phyloP scores from a whole-genome alignment of 2,329 filamentous ascomycete species.

The Hypoxylon sp. region DNA sequence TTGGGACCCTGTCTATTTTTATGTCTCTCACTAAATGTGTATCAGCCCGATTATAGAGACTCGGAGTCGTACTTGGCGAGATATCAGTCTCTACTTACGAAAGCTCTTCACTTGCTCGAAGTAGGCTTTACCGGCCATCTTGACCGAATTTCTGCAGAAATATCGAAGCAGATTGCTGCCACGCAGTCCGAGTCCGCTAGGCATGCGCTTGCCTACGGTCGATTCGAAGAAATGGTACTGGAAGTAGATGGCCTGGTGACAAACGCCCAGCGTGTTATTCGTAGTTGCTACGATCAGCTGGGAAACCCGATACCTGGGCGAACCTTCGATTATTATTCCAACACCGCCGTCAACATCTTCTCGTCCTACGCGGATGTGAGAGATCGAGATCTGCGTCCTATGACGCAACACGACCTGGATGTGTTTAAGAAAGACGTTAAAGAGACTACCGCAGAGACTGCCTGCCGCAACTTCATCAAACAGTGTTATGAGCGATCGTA shows the following conservation, averaged over 20 bases:
- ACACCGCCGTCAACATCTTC: constrained; percentile 66
- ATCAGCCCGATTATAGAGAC: constrained; percentile 83
- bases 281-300: constrained; percentile 63
- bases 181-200: constrained; percentile 70
- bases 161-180: constrained; percentile 64
- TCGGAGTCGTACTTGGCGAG: constrained; percentile 87
- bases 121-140: constrained; percentile 66
- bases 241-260: constrained; percentile 68
- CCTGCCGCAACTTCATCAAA: constrained; percentile 68
- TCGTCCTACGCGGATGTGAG: constrained; percentile 64
- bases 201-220: constrained; percentile 69
- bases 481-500: constrained; percentile 70
- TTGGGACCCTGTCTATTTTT: neutral
- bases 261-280: constrained; percentile 66
- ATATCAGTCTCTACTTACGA: constrained; percentile 83
- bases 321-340: constrained; percentile 65
- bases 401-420: constrained; percentile 66
- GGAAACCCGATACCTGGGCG: constrained; percentile 59
- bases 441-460: constrained; percentile 63
- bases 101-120: constrained; percentile 71
- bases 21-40: constrained; percentile 29
- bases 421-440: constrained; percentile 66
- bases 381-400: constrained; percentile 64
- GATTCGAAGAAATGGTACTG: constrained; percentile 68
- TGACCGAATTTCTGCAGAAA: constrained; percentile 66